Evolutionary conservation across 768 basidiomycete genomes (phyloP).

Genomic region (Tephrocybe sp.): DNA sequence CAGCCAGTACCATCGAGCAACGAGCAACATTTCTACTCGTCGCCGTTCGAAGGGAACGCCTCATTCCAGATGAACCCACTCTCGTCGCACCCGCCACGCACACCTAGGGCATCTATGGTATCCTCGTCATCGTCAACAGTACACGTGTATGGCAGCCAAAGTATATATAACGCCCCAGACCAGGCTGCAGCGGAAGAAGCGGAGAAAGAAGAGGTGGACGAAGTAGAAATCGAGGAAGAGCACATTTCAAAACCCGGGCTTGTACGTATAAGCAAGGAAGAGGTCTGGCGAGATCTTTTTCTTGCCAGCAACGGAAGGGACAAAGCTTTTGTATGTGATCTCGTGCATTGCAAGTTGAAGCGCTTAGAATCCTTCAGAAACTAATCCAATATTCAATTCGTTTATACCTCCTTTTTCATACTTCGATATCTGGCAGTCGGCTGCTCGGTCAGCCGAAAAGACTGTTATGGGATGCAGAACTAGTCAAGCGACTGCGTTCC

Average conservation of each 20-base stretch:
- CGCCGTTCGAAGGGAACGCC: conserved; percentile 56
- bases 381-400: conserved; percentile 82
- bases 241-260: conserved; percentile 46
- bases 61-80: conserved; percentile 84
- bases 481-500: conserved; percentile 60
- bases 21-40: conserved; percentile 53
- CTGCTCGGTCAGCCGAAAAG: conserved; percentile 47
- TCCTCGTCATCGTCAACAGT: conserved; percentile 32
- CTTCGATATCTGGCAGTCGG: conserved; percentile 43
- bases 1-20: conserved; percentile 42
- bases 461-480: conserved; percentile 53
- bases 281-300: conserved; percentile 81
- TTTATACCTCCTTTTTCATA: conserved; percentile 72
- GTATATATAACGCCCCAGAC: conserved; percentile 45
- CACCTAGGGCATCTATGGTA: conserved; percentile 59
- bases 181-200: conserved; percentile 35
- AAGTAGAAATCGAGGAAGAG: conserved; percentile 45
- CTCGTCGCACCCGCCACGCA: conserved; percentile 77
- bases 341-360: background rate
- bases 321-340: conserved; percentile 67
- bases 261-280: conserved; percentile 54
- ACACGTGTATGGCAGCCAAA: conserved; percentile 35
- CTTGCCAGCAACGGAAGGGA: conserved; percentile 79
- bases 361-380: conserved; percentile 53
- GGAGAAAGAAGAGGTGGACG: conserved; percentile 35